Conservation (phyloP, 116 monocot genomes). For the Thalassia testudinum region DNA sequence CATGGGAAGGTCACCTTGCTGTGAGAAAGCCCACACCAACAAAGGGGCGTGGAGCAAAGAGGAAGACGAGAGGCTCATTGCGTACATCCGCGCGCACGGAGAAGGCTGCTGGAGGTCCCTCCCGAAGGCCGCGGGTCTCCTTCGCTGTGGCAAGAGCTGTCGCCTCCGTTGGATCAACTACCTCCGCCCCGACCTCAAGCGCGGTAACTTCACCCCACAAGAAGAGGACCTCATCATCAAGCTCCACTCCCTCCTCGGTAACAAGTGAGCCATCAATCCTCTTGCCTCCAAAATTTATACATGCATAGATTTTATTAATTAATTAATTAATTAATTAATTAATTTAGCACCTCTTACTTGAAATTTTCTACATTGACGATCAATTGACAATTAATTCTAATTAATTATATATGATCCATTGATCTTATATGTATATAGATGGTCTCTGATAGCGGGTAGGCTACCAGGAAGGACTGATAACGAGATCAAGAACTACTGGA, state of each 20-base stretch:
- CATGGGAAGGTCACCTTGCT: slow-evolving; percentile 92
- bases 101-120: slow-evolving; percentile 98
- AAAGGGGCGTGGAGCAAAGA: slow-evolving; percentile 96
- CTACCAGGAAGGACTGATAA: no score
- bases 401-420: no score
- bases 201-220: slow-evolving; percentile 70
- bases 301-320: no score
- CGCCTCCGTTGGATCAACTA: slow-evolving; percentile 95
- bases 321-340: no score
- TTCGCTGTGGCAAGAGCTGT: slow-evolving; percentile 89
- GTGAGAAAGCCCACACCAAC: slow-evolving; percentile 92
- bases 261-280: slow-evolving; percentile 61
- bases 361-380: no score
- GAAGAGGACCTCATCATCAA: slow-evolving; percentile 91
- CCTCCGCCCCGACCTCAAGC: slow-evolving; percentile 82
- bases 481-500: no score
- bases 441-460: no score
- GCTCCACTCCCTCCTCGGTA: slow-evolving; percentile 70
- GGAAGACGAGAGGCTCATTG: slow-evolving; percentile 68
- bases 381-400: no score
- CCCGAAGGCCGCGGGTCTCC: slow-evolving; percentile 71
- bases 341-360: no score
- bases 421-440: no score
- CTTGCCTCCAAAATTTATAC: no score
- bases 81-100: slow-evolving; percentile 83